phyloP scores from a whole-genome alignment of 2,329 filamentous ascomycete genomes.

The Stagonosporopsis rhizophila region DNA sequence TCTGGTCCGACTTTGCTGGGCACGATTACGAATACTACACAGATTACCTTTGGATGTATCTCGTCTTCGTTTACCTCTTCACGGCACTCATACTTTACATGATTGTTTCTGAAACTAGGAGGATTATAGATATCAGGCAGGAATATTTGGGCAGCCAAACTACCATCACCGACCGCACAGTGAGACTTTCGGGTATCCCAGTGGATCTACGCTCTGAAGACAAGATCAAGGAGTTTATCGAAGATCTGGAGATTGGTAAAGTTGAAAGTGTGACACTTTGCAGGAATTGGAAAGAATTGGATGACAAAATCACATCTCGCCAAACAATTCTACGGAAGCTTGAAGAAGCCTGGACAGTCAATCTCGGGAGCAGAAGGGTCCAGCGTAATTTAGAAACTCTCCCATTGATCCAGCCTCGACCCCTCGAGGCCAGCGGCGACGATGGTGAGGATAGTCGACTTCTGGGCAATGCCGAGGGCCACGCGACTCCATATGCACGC shows the following conservation, averaged over 20 bases:
- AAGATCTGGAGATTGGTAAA: conserved; percentile 85
- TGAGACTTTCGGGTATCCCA: conserved; percentile 89
- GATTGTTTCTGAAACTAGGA: conserved; percentile 81
- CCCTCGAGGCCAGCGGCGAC: conserved; percentile 40
- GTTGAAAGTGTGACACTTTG: conserved; percentile 89
- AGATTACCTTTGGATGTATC: conserved; percentile 87
- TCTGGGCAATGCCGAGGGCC: conserved; percentile 58
- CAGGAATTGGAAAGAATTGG: conserved; percentile 83
- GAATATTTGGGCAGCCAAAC: conserved; percentile 92
- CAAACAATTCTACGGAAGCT: conserved; percentile 71
- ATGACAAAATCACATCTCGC: conserved; percentile 74
- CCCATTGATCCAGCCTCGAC: conserved; percentile 58
- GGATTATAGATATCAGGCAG: conserved; percentile 84
- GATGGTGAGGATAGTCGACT: conserved; percentile 64
- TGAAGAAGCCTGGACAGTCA: conserved; percentile 83
- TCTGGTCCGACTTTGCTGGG: conserved; percentile 26
- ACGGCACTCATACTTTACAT: conserved; percentile 81
- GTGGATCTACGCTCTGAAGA: conserved; percentile 77
- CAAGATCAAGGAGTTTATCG: conserved; percentile 84
- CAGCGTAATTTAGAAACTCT: conserved; percentile 58
- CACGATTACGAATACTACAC: conserved; percentile 52
- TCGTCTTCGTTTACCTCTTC: conserved; percentile 95
- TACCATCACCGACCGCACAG: conserved; percentile 94
- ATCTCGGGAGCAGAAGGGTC: conserved; percentile 66
- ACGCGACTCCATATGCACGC: conserved; percentile 55